Percentiles rank a stretch among this genome's conserved stretches.
These are phyloP conservation scores for Macrophomina pseudophaseolina DNA, from an alignment of 2,329 filamentous ascomycete genomes.

Conservation along the genomic window DNA sequence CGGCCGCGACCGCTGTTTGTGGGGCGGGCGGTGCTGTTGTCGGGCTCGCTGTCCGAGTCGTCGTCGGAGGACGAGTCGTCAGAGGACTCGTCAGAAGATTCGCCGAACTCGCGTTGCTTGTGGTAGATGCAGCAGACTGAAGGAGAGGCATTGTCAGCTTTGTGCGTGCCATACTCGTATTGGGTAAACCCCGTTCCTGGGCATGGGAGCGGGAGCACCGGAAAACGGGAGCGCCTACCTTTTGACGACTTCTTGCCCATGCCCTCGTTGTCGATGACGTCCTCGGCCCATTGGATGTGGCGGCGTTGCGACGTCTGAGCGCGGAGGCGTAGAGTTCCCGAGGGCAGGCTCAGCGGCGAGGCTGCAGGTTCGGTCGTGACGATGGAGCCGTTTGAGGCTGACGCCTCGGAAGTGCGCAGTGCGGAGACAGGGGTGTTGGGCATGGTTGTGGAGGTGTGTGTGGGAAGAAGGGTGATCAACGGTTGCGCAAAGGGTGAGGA, in stretches of 20 bases:
- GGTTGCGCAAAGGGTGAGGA: constrained; percentile 6
- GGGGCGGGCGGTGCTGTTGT: constrained; percentile 55
- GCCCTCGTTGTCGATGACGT: constrained; percentile 94
- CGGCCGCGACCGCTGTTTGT: constrained; percentile 36
- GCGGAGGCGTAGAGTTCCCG: constrained; percentile 48
- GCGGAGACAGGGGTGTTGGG: constrained; percentile 30
- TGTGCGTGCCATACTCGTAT: not conserved
- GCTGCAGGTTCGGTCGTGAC: constrained; percentile 39
- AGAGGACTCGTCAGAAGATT: constrained; percentile 74
- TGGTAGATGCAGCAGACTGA: constrained; percentile 99
- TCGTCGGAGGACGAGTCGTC: constrained; percentile 63
- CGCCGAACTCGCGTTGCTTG: constrained; percentile 70
- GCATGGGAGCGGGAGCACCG: not conserved
- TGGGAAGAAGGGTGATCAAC: constrained; percentile 27
- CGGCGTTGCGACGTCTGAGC: constrained; percentile 53
- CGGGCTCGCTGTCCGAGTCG: constrained; percentile 60
- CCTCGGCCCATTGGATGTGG: constrained; percentile 88
- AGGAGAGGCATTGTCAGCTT: constrained; percentile 27
- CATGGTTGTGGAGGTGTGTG: constrained; percentile 31
- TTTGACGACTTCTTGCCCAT: constrained; percentile 94
- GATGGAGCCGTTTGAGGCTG: constrained; percentile 31
- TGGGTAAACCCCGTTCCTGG: not conserved
- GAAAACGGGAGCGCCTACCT: constrained; percentile 59
- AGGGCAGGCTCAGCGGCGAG: constrained; percentile 40
- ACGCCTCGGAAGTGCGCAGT: constrained; percentile 29